Evolutionary conservation across 805 yeast genomes (phyloP), one percentile per base, ranked within the genome.

Genomic region (Candida hungchunana): DNA sequence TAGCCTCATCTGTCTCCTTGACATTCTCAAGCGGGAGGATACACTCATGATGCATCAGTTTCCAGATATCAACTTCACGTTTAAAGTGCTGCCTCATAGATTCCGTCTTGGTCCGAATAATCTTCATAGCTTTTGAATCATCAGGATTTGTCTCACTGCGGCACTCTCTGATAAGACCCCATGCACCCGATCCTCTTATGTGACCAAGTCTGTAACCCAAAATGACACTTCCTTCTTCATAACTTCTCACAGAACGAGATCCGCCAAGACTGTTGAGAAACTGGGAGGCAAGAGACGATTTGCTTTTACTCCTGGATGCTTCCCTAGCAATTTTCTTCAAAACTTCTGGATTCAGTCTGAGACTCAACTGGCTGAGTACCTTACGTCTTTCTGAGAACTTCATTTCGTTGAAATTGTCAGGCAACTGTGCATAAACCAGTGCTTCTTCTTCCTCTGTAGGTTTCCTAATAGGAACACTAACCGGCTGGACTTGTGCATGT

Each of bases 151-250:
- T 39, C 12, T 58, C 43, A 7, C 52, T 20, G 8, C 8, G 57
- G 44, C 90, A 83, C 54, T 83, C 90, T 39, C 95, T 64, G 9
- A 88, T 81, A 19, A 80, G 71, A 9, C 96, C 95, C 82, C 93
- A 89, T 0, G 95, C 94, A 11, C 97, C 96, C 54, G 75, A 76
- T 2, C 96, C 96, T 43, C 87, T 79, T 9, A 81, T 71, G 47
- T 77, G 77, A 1, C 94, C 95, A 20, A 88, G 55, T 21, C 60
- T 69, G 46, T 77, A 76, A 12, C 75, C 78, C 62, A 81, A 46
- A 2, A 87, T 75, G 17, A 70, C 56, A 11, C 83, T 79, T 1
- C 94, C 95, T 41, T 72, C 75, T 39, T 81, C 86, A 48, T 79
- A 83, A 11, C 29, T 23, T 23, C 32, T 45, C 10, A 28, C 14